phyloP scores from a whole-genome alignment of 2,329 filamentous ascomycete species.

The Fusarium sp. region DNA sequence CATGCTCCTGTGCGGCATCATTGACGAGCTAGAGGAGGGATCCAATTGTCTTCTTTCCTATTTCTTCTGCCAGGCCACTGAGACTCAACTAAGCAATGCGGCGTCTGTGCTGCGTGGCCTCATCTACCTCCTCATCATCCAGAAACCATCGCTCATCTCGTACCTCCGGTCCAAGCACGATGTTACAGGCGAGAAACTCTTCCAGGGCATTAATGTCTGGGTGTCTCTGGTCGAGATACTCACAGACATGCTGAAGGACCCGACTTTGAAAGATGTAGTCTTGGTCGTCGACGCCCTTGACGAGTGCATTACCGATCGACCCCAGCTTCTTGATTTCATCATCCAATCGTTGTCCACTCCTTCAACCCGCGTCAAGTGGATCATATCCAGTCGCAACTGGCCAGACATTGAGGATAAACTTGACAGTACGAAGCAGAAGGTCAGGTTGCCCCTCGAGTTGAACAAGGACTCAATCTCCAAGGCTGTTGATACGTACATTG shows the following conservation, averaged over 20 bases:
- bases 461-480: too few species aligned
- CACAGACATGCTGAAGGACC: background rate
- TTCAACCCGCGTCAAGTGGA: too few species aligned
- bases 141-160: background rate
- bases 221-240: background rate
- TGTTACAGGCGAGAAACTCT: background rate
- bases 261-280: background rate
- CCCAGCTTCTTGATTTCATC: too few species aligned
- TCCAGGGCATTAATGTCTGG: background rate
- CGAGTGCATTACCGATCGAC: background rate
- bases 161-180: background rate
- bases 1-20: conserved; percentile 55
- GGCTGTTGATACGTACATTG: too few species aligned
- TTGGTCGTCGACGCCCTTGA: background rate
- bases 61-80: background rate
- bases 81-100: background rate
- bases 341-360: too few species aligned
- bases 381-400: too few species aligned
- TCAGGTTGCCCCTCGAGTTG: too few species aligned
- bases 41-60: background rate
- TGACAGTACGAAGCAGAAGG: too few species aligned
- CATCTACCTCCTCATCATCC: background rate
- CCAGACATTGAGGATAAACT: too few species aligned
- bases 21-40: conserved; percentile 17
- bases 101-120: background rate